Conservation (phyloP, 2,329 filamentous ascomycete species). For the Trichoderma oligosporum region DNA sequence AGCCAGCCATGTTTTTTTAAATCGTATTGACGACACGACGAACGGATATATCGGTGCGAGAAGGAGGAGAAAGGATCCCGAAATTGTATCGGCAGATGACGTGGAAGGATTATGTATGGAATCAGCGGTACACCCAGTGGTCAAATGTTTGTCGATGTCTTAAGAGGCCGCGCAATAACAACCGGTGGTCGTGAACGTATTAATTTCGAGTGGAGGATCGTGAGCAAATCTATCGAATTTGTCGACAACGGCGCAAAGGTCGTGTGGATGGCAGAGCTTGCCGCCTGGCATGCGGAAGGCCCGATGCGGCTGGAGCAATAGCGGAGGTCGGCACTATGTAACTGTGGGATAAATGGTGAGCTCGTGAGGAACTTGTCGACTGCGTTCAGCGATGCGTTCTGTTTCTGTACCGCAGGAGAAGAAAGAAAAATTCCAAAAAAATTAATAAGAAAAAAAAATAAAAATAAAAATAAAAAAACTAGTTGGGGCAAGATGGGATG, state of each 20-base stretch:
- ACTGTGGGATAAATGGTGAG: slow-evolving; percentile 12
- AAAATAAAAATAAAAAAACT: not conserved
- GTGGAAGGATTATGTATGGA: slow-evolving; percentile 1
- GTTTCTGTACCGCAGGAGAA: not conserved
- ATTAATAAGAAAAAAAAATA: not conserved
- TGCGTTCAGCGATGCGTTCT: not conserved
- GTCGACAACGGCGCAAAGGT: slow-evolving; percentile 11
- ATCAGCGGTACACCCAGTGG: slow-evolving; percentile 8
- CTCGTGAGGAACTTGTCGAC: slow-evolving; percentile 2
- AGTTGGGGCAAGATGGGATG: slow-evolving; percentile 17
- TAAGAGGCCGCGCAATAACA: slow-evolving; percentile 14
- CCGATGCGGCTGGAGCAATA: slow-evolving; percentile 5
- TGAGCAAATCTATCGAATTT: slow-evolving; percentile 4
- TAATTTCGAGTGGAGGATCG: not conserved
- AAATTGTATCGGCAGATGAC: slow-evolving; percentile 4
- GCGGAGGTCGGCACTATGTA: slow-evolving; percentile 4
- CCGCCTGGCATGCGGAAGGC: slow-evolving; percentile 13
- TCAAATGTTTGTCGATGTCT: slow-evolving; percentile 6
- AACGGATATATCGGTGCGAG: slow-evolving; percentile 1
- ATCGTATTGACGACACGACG: not conserved
- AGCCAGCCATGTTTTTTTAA: slow-evolving; percentile 67
- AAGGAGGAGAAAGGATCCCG: not conserved
- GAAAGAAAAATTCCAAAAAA: not conserved
- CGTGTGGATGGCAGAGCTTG: slow-evolving; percentile 12
- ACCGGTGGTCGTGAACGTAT: not conserved